These are phyloP conservation scores for Emergomyces pasteurianus DNA, from an alignment of 2,329 filamentous ascomycete genomes.

Conservation along the genomic window DNA sequence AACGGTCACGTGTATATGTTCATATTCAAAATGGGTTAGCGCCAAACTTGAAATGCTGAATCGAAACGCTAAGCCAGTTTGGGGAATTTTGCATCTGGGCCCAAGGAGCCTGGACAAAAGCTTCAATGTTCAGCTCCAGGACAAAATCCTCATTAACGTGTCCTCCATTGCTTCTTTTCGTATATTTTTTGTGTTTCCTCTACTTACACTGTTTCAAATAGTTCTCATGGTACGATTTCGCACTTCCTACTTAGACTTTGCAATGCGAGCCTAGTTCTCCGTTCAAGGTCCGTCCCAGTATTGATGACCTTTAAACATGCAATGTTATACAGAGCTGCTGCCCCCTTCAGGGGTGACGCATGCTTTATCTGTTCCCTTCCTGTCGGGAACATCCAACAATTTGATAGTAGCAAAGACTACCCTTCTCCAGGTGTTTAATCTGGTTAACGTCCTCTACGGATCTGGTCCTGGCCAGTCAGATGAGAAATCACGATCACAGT, in stretches of 20 bases:
- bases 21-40: background rate
- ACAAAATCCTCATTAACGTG: background rate
- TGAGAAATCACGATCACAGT: constrained; percentile 50
- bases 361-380: constrained; percentile 67
- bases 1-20: background rate
- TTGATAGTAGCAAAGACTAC: constrained; percentile 87
- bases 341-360: constrained; percentile 91
- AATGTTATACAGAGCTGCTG: constrained; percentile 93
- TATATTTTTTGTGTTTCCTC: background rate
- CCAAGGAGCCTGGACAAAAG: background rate
- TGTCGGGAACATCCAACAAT: constrained; percentile 64
- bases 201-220: background rate
- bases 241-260: background rate
- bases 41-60: background rate
- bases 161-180: background rate
- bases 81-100: background rate
- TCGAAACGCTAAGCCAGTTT: background rate
- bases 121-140: background rate
- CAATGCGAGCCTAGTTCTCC: background rate
- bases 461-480: constrained; percentile 31
- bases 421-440: constrained; percentile 78
- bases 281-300: background rate
- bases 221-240: background rate
- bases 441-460: constrained; percentile 43
- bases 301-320: constrained; percentile 48